phyloP scores from a whole-genome alignment of 1,139 yeast genomes.

The Geotrichum histeridarum region DNA sequence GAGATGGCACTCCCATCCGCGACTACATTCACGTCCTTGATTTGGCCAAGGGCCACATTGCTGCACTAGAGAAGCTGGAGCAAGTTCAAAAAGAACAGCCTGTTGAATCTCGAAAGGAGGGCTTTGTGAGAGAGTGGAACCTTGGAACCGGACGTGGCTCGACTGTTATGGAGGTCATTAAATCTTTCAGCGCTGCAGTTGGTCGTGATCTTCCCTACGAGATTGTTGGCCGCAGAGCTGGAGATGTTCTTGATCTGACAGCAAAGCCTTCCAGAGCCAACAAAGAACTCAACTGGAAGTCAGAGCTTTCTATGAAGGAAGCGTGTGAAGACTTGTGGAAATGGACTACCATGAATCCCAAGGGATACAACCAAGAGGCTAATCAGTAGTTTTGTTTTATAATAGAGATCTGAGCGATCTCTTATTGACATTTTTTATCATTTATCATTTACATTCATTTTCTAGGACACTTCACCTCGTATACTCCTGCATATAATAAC shows the following conservation, averaged over 20 bases:
- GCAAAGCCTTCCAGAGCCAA: slow-evolving; percentile 68
- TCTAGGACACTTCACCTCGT: too few species aligned
- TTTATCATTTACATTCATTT: too few species aligned
- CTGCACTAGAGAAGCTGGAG: slow-evolving; percentile 60
- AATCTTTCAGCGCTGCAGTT: slow-evolving; percentile 64
- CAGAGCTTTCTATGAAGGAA: slow-evolving; percentile 51
- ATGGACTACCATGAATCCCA: slow-evolving; percentile 69
- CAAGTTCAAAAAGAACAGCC: slow-evolving; percentile 30
- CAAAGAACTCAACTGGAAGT: slow-evolving; percentile 60
- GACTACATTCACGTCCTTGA: slow-evolving; percentile 82
- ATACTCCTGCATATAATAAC: too few species aligned
- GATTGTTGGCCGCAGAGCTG: slow-evolving; percentile 63
- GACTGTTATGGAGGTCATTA: slow-evolving; percentile 67
- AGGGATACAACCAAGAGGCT: slow-evolving; percentile 45
- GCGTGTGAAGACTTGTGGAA: slow-evolving; percentile 75
- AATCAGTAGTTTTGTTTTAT: slow-evolving; percentile 28
- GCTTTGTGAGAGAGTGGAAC: slow-evolving; percentile 73
- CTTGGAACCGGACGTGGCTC: slow-evolving; percentile 77
- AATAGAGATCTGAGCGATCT: too few species aligned
- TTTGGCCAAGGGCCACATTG: slow-evolving; percentile 73
- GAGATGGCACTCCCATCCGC: slow-evolving; percentile 78
- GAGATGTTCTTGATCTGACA: slow-evolving; percentile 72
- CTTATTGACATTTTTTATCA: too few species aligned
- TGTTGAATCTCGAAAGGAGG: slow-evolving; percentile 34
- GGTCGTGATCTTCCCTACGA: slow-evolving; percentile 63